phyloP scores from a whole-genome alignment of 345 rosid species.

The Ceriops zippeliana region DNA sequence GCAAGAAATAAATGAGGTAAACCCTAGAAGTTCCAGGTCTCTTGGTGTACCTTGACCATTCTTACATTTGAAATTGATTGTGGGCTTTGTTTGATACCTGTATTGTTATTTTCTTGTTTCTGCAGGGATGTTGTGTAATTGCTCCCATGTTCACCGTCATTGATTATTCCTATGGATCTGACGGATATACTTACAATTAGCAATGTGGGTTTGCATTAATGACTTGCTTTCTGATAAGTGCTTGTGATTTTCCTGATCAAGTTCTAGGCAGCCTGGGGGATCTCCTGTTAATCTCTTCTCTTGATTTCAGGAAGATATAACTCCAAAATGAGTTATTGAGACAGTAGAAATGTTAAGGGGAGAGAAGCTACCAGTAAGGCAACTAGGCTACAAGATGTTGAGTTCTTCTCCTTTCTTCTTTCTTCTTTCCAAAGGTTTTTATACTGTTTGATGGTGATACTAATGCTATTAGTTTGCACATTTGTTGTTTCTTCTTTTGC shows the following conservation, averaged over 20 bases:
- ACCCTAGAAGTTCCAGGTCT: neutral
- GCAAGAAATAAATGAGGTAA: neutral
- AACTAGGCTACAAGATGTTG: neutral
- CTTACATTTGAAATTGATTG: slow-evolving; percentile 3
- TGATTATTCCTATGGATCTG: slow-evolving; percentile 89
- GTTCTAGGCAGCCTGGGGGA: neutral
- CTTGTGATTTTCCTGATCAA: neutral
- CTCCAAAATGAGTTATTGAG: slow-evolving; percentile 82
- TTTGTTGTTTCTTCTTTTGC: neutral
- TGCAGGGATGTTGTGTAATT: slow-evolving; percentile 94
- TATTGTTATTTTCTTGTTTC: slow-evolving; percentile 18
- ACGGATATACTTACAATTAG: slow-evolving; percentile 90
- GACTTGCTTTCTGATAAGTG: slow-evolving; percentile 30
- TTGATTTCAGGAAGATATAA: slow-evolving; percentile 77
- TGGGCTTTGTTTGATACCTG: slow-evolving; percentile 5
- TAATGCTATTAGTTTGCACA: neutral
- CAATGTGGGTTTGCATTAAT: slow-evolving; percentile 47
- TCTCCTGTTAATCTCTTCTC: slow-evolving; percentile 20
- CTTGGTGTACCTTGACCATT: neutral
- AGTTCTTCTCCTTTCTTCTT: neutral
- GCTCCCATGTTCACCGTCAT: slow-evolving; percentile 99
- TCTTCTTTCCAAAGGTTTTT: neutral
- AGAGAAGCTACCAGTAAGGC: slow-evolving; percentile 80
- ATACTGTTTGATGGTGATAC: neutral
- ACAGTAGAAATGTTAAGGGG: slow-evolving; percentile 82